Evolutionary conservation across 1,284 basidiomycete species (phyloP), one percentile per base, ranked within the genome.

Genomic region (Leucoagaricus sp.): DNA sequence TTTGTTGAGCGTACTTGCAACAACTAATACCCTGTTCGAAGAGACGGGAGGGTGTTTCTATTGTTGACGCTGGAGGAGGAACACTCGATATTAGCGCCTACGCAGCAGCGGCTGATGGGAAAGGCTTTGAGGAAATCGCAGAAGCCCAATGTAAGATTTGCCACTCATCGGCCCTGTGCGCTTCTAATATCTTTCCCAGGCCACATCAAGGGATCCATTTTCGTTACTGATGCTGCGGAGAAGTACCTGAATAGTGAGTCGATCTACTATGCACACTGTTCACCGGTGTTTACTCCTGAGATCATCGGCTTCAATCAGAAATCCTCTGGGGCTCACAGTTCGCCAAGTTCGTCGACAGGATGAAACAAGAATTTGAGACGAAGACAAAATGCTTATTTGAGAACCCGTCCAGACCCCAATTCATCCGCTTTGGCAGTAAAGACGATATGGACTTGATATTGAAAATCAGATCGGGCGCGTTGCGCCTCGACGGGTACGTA

Each of bases 1-100:
- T 40, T 13, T 19, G n/a, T n/a, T n/a, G n/a, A n/a, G n/a, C 13
- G 21, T 4, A 6, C 19, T 50, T 21, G 19, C 21, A 36, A 29
- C 47, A 31, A 17, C 10, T 9, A 9, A 23, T 6, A 19, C 9
- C 7, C 17, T 23, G 38, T 21, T 0, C 55, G 10, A 61, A 72
- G 75, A 60, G 68, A 9, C 70, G 72, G 1, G 65, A 75, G 8
- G 78, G 77, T 0, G 69, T 84, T 2, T 70, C 82, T 15, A 72
- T 86, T 12, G 75, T 85, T 17, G 83, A 84, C 59, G 81, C 80
- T 1, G 82, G 82, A 1, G 82, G 82, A 28, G 83, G 83, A 0
- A 84, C 82, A 0, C 66, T 84, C 4, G 83, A 84, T 46, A 61
- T 85, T 28, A 82, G 80, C 60, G 72, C 80, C 3, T 84, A 83